Conservation (phyloP, 2,329 filamentous ascomycete species). For the Alternaria conjuncta region DNA sequence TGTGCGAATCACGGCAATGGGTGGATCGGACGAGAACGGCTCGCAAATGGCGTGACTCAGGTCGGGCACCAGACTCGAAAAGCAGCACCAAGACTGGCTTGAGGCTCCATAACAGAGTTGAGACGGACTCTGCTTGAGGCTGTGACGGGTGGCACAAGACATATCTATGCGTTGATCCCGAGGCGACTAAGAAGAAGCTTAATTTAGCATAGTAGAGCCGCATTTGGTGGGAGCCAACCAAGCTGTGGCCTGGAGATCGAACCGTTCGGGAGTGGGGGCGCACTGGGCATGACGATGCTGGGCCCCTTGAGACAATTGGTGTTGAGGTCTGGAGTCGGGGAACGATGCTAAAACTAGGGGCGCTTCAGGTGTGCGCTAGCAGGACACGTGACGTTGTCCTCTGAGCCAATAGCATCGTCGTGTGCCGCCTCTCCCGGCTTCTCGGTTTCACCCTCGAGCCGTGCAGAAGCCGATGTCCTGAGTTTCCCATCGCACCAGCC, state of each 20-base stretch:
- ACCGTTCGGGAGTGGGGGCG: constrained; percentile 14
- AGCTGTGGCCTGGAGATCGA: constrained; percentile 24
- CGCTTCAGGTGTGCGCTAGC: constrained; percentile 26
- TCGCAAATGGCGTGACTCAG: constrained; percentile 43
- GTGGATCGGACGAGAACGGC: constrained; percentile 21
- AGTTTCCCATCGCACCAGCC: constrained; percentile 14
- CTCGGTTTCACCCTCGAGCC: constrained; percentile 25
- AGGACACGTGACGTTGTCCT: constrained; percentile 9
- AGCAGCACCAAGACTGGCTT: constrained; percentile 38
- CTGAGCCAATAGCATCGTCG: constrained; percentile 20
- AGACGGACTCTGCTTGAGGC: constrained; percentile 41
- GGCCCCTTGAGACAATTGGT: constrained; percentile 49
- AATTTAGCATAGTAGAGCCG: constrained; percentile 22
- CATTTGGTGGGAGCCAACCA: constrained; percentile 33
- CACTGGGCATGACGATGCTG: constrained; percentile 33
- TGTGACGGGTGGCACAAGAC: constrained; percentile 39
- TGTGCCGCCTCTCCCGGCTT: constrained; percentile 17
- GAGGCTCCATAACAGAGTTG: constrained; percentile 37
- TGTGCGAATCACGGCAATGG: constrained; percentile 21
- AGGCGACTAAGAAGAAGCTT: constrained; percentile 27
- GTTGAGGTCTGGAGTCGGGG: constrained; percentile 36
- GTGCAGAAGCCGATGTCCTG: constrained; percentile 9
- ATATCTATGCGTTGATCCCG: constrained; percentile 36
- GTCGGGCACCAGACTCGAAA: constrained; percentile 28
- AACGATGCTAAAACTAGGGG: constrained; percentile 36